These are phyloP conservation scores for Zygosaccharomyces bisporus DNA, from an alignment of 805 yeast species.

Conservation along the genomic window DNA sequence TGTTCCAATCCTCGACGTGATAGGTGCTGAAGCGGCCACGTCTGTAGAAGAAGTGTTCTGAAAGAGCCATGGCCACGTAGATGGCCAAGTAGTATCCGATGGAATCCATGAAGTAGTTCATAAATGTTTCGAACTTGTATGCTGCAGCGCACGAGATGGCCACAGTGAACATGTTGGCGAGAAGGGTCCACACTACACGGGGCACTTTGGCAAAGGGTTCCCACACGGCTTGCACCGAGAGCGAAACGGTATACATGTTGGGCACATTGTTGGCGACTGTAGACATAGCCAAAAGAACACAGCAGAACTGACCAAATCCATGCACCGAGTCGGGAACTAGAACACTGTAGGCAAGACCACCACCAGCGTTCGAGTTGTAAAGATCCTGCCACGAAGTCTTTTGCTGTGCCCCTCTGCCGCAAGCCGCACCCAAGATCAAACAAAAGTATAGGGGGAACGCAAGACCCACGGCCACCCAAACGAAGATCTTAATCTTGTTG, in stretches of 20 bases:
- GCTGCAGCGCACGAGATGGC: slow-evolving; percentile 89
- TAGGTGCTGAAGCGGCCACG: slow-evolving; percentile 53
- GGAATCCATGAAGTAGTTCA: slow-evolving; percentile 85
- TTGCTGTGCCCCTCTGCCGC: slow-evolving; percentile 61
- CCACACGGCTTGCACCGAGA: slow-evolving; percentile 84
- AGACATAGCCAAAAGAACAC: slow-evolving; percentile 78
- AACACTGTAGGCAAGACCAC: slow-evolving; percentile 80
- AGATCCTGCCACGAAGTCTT: slow-evolving; percentile 44
- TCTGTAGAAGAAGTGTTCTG: slow-evolving; percentile 81
- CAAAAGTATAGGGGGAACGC: slow-evolving; percentile 66
- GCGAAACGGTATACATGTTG: slow-evolving; percentile 86
- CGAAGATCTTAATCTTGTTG: slow-evolving; percentile 56
- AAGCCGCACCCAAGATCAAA: slow-evolving; percentile 82
- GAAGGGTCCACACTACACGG: slow-evolving; percentile 75
- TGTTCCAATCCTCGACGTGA: slow-evolving; percentile 58
- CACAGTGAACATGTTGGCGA: slow-evolving; percentile 70
- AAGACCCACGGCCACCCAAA: slow-evolving; percentile 61
- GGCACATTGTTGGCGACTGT: slow-evolving; percentile 91
- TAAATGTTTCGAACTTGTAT: slow-evolving; percentile 65
- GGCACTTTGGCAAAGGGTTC: slow-evolving; percentile 71
- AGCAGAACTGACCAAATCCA: slow-evolving; percentile 86
- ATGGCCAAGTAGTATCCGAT: slow-evolving; percentile 90
- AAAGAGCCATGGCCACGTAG: slow-evolving; percentile 68
- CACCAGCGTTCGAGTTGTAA: slow-evolving; percentile 55
- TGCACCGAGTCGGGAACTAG: slow-evolving; percentile 76